Conservation (phyloP, 1,139 yeast genomes). For the Kodamaea anthophila region DNA sequence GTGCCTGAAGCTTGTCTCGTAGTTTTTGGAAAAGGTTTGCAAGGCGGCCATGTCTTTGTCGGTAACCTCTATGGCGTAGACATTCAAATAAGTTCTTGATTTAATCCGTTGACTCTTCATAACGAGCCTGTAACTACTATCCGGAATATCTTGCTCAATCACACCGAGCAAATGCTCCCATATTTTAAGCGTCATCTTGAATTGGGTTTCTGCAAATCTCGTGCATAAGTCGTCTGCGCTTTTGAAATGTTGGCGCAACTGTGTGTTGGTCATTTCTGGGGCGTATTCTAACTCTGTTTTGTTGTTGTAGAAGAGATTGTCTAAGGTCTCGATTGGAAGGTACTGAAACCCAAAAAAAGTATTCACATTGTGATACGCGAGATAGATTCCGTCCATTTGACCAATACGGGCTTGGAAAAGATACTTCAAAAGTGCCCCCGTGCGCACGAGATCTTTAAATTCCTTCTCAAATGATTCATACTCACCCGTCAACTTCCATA, state of each 20-base stretch:
- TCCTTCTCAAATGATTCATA: constrained; percentile 81
- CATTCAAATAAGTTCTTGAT: constrained; percentile 19
- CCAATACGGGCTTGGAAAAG: constrained; percentile 91
- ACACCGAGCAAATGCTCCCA: constrained; percentile 48
- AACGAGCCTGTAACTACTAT: constrained; percentile 27
- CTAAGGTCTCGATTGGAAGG: constrained; percentile 68
- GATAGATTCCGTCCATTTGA: constrained; percentile 91
- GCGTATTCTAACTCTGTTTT: constrained; percentile 13
- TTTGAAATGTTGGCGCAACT: constrained; percentile 16
- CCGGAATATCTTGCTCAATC: constrained; percentile 24
- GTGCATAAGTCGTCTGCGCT: constrained; percentile 31
- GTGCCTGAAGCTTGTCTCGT: constrained; percentile 19
- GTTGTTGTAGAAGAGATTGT: constrained; percentile 33
- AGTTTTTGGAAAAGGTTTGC: constrained; percentile 17
- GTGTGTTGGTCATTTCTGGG: constrained; percentile 19
- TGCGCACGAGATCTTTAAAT: constrained; percentile 63
- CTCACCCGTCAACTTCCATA: constrained; percentile 53
- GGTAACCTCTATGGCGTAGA: constrained; percentile 30
- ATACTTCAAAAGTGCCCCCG: constrained; percentile 74
- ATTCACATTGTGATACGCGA: constrained; percentile 83
- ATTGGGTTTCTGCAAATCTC: constrained; percentile 65
- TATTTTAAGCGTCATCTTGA: constrained; percentile 54
- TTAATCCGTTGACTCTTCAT: constrained; percentile 18
- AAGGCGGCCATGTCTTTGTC: constrained; percentile 18
- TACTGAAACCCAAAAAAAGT: constrained; percentile 88